Conservation (phyloP, 768 basidiomycete species). For the Trametes villosa region DNA sequence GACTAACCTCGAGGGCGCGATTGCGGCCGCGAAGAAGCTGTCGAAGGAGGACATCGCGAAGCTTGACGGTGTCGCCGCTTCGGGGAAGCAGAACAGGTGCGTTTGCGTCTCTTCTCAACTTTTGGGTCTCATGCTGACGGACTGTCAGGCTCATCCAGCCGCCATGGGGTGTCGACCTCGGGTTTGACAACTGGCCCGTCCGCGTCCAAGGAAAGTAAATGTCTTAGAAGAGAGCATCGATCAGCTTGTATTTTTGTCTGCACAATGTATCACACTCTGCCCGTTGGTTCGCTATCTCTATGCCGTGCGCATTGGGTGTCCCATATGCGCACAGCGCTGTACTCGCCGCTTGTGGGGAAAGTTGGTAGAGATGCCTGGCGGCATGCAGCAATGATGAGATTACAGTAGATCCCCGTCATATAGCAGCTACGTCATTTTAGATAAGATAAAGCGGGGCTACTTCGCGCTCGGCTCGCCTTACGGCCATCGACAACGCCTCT, state of each 20-base stretch:
- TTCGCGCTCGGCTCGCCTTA: neutral
- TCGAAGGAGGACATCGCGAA: constrained; percentile 53
- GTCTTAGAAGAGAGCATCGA: neutral
- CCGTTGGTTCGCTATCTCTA: too few relatives aligned
- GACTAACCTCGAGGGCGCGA: constrained; percentile 57
- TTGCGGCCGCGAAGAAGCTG: constrained; percentile 51
- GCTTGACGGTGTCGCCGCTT: constrained; percentile 59
- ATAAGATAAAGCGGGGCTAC: neutral
- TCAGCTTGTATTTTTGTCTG: neutral
- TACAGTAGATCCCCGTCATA: neutral
- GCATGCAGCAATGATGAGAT: neutral
- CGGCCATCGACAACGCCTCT: constrained; percentile 2
- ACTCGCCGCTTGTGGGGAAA: too few relatives aligned
- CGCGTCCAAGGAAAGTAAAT: constrained; percentile 1
- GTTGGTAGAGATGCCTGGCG: too few relatives aligned
- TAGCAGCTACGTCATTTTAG: neutral
- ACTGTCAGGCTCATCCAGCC: constrained; percentile 58
- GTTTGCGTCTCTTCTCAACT: constrained; percentile 16
- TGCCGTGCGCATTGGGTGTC: too few relatives aligned
- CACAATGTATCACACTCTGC: too few relatives aligned
- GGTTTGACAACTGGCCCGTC: constrained; percentile 67
- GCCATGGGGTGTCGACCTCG: constrained; percentile 71
- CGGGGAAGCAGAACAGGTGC: constrained; percentile 68
- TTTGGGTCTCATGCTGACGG: neutral
- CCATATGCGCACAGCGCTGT: too few relatives aligned